Base-by-base conservation (phyloP, 1,284 basidiomycete species). In the Phellopilus nigrolimitatus region DNA sequence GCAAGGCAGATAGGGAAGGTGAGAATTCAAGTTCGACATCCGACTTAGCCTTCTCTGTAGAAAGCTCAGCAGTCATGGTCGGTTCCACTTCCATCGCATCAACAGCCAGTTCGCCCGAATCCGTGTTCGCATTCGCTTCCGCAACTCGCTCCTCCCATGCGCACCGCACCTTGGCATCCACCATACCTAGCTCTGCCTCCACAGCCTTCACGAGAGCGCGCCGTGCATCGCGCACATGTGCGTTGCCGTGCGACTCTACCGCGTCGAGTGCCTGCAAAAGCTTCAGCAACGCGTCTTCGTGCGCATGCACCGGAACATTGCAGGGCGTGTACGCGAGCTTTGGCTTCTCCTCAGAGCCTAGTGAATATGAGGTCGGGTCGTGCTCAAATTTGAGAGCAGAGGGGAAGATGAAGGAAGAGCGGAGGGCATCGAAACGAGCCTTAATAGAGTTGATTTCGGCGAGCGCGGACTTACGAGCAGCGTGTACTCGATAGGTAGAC, bases 261-360 rank as follows among this genome's bases (percentile, higher is more conserved):
- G 73, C 78, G 58, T 91, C 88, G 4, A 88, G 73, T 52, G 72
- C 70, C 39, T 80, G 73, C 27, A 90, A 68, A 9, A 90, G 65
- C 48, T 76, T 76, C 47, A 78, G 76, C 47, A 89, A 70, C 17
- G 72, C 68, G 49, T 79, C 67, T 53, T 78, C 73, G 61, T 78
- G 74, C 5, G 67, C 67, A 58, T 76, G 77, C 39, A 80, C 65
- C 0, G 73, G 66, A 4, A 67, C 67, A 65, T 80, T 80, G 55
- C 58, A 60, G n/a, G 69, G 43, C 34, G 73, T 71, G 66, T 71
- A 79, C 15, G 66, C 61, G 22, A 68, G 61, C 31, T 55, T 43
- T 10, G 60, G 59, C 12, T 39, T 27, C 13, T 39, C 33, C 36
- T 24, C 50, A 30, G 40, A 53, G 25, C 54, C 53, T 6, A 49